A percentile compares a stretch with the other conserved stretches of the same genome.
Evolutionary conservation across 495 filamentous ascomycete species (phyloP).

Genomic region (Annulohypoxylon stygium): DNA sequence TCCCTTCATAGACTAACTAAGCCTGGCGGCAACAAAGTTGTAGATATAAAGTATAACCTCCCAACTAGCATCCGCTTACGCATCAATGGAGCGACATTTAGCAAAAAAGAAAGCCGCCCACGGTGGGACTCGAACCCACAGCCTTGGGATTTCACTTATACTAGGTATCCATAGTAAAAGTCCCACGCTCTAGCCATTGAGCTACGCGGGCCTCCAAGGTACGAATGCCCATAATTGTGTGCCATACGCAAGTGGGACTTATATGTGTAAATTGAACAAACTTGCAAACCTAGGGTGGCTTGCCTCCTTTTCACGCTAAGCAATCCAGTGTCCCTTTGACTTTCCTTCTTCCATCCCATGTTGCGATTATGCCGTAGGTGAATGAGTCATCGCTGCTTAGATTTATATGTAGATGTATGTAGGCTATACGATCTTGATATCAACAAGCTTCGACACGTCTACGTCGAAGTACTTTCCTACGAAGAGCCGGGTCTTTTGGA

Average conservation of each 20-base stretch:
- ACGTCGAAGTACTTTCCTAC: slow-evolving; percentile 14
- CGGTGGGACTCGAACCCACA: slow-evolving; percentile 37
- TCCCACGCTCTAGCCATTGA: slow-evolving; percentile 40
- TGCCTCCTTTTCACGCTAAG: neutral
- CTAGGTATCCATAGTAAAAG: slow-evolving; percentile 5
- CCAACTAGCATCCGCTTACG: neutral
- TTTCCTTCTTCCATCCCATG: neutral
- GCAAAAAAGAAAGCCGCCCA: slow-evolving; percentile 21
- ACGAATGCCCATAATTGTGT: neutral
- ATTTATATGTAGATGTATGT: neutral
- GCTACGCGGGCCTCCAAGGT: slow-evolving; percentile 12
- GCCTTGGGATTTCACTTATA: slow-evolving; percentile 23
- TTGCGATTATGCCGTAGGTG: neutral
- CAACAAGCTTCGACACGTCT: slow-evolving; percentile 37
- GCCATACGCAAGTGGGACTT: neutral
- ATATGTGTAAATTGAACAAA: neutral
- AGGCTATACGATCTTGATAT: slow-evolving; percentile 35
- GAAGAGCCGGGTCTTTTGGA: slow-evolving; percentile 6
- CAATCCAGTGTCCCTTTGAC: neutral
- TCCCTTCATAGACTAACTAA: neutral
- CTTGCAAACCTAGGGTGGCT: neutral
- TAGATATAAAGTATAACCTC: neutral
- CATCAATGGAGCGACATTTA: neutral
- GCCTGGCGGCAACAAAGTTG: neutral
- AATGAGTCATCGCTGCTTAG: neutral